Evolutionary conservation across 371 early-diverging fungal species (phyloP), one percentile per base, ranked within the genome.

Genomic region (Syncephalastrum monosporum): DNA sequence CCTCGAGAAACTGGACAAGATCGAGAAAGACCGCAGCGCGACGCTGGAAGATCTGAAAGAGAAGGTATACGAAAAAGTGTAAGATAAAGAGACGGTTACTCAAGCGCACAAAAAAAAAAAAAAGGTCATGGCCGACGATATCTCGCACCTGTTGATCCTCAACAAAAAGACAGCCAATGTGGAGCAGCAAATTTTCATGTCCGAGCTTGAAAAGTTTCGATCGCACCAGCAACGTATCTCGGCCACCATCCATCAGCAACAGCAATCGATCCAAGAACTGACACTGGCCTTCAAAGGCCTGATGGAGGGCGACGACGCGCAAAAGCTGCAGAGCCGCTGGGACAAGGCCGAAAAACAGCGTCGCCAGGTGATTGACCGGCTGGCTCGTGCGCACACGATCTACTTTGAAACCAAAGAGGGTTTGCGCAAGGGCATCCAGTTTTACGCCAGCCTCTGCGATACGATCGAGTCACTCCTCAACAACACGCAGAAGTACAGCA

Each of bases 201-300:
- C 85, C 55, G 95, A 97, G 64, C 76, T 97, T 27, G 87, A 87
- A 60, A 97, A 97, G 72, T 97, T 86, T 64, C 78, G 88, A 7
- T 86, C 87, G 19, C 81, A 89, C 54, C 82, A 87, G 47, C 82
- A 88, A 42, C 80, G 88, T 24, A 74, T 96, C 24, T 74, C 82
- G 8, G 75, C 88, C 1, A 88, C 91, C 47, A 70, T 91, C 43
- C 84, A 90, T 24, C 80, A 84, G 57, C 94, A 96, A 45, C 79
- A 81, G 21, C 81, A 82, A 46, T 67, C 91, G 14, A 74, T 94
- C 60, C 83, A 83, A 62, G 91, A 90, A 44, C 61, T 96, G n/a
- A 80, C 90, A 0, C 69, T 65, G 15, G 87, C 88, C 56, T 92
- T 88, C 65, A 84, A 80, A 67, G 78, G 69, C 16, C 74, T 95